Evolutionary conservation across 2,329 filamentous ascomycete genomes (phyloP), one percentile per base, ranked within the genome.

Genomic region (Ascochyta lentis): DNA sequence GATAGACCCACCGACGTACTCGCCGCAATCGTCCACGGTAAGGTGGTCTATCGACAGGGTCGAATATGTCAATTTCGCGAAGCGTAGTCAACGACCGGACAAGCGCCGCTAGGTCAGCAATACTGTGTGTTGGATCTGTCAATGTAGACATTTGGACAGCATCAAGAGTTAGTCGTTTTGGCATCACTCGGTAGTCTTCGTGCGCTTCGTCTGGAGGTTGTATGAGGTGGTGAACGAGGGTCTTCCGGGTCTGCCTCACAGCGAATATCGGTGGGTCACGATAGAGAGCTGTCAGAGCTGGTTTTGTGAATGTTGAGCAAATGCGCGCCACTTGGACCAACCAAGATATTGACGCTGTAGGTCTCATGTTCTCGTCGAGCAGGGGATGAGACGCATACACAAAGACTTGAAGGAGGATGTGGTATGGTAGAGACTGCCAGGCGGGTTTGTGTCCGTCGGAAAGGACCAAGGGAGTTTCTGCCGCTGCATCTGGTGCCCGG

Each of bases 251-350:
- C 58, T 83, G 81, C 31, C 76, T 73, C 33, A 80, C 75, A 1
- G 82, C 80, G 55, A 83, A 80, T 40, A 95, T 78, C 1, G 87
- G 86, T 8, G 90, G 90, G 5, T 81, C 85, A 42, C 83, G 80
- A 71, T 95, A 95, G 5, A 96, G 79, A 1, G 85, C 88, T 5
- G 86, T 86, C 46, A 95, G 75, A 1, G 90, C 90, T 5, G 91
- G 89, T 65, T 92, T 90, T 0, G 84, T 78, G 54, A 93, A 91
- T 2, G 81, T 73, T 46, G 80, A 84, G 66, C 64, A 93, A 15
- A 86, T 77, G 2, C 82, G 80, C 33, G 89, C 86, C 40, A 84
- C 78, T n/a, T 80, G 79, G 9, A 89, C 74, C 6, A 96, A 83
- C 89, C 89, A 92, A 64, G 81, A 65, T 15, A 82, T 79, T 12